Conservation (phyloP, 179 eudicot species). For the Vitellaria paradoxa region DNA sequence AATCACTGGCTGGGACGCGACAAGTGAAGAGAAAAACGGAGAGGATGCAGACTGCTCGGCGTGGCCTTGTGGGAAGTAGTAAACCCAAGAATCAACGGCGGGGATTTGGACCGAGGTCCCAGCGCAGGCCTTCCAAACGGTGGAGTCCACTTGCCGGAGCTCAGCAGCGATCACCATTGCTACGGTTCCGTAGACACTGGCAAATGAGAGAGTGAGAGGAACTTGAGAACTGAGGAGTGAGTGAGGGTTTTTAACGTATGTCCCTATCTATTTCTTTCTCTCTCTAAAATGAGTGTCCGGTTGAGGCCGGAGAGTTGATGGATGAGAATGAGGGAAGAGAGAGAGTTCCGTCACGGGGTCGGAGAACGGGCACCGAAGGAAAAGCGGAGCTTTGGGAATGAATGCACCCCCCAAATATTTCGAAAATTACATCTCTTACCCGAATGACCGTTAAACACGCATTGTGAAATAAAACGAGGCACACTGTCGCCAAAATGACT, state of each 20-base stretch:
- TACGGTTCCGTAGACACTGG: slow-evolving; percentile 11
- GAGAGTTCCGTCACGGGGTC: slow-evolving; percentile 10
- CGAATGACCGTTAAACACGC: no score
- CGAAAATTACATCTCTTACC: no score
- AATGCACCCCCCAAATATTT: no score
- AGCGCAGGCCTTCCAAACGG: slow-evolving; percentile 59
- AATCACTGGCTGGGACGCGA: slow-evolving; percentile 19
- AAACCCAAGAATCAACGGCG: slow-evolving; percentile 34
- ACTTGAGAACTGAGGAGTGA: neutral
- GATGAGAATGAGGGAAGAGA: neutral
- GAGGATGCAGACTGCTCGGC: slow-evolving; percentile 41
- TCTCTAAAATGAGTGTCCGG: no score
- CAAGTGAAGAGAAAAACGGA: slow-evolving; percentile 2
- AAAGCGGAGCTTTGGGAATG: no score
- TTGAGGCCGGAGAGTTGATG: neutral
- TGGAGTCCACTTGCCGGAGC: slow-evolving; percentile 28
- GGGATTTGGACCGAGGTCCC: slow-evolving; percentile 51
- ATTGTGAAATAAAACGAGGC: no score
- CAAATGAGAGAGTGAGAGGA: neutral
- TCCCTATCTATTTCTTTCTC: no score
- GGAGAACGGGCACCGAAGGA: slow-evolving; percentile 12
- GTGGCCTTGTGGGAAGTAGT: no score
- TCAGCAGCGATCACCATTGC: slow-evolving; percentile 15
- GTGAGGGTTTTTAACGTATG: no score
- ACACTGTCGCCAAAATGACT: no score